Conservation (phyloP, 352 stramenopile species). For the Globisporangium cederbergense region DNA sequence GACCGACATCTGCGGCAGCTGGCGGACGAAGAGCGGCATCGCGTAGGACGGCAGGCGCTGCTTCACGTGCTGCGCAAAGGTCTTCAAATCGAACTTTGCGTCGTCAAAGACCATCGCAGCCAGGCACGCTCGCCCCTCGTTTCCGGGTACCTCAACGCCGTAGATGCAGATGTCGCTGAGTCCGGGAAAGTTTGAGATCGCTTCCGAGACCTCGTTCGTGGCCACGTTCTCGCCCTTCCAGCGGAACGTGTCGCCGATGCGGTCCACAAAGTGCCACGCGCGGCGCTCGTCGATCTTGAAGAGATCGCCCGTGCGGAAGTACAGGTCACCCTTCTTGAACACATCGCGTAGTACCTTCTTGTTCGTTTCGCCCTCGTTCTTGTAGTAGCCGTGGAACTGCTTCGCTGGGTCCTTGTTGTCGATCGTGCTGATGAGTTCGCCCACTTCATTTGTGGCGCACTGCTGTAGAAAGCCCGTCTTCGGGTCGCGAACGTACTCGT, state of each 20-base stretch:
- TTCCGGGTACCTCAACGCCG: slow-evolving; percentile 62
- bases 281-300: slow-evolving; percentile 69
- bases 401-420: slow-evolving; percentile 43
- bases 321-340: slow-evolving; percentile 81
- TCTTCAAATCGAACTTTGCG: slow-evolving; percentile 43
- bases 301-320: slow-evolving; percentile 91
- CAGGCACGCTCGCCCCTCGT: slow-evolving; percentile 80
- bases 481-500: slow-evolving; percentile 45
- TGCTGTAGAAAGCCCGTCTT: slow-evolving; percentile 44
- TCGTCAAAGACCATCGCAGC: slow-evolving; percentile 81
- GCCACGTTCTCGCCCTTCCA: slow-evolving; percentile 94
- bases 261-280: slow-evolving; percentile 89
- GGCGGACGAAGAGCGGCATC: slow-evolving; percentile 81
- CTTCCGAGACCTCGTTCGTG: slow-evolving; percentile 86
- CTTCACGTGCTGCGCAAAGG: slow-evolving; percentile 51
- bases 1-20: slow-evolving; percentile 68
- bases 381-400: slow-evolving; percentile 88
- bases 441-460: slow-evolving; percentile 54
- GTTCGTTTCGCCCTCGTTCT: slow-evolving; percentile 60
- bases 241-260: slow-evolving; percentile 91
- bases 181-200: slow-evolving; percentile 71
- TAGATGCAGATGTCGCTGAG: slow-evolving; percentile 81
- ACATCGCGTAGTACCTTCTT: slow-evolving; percentile 86
- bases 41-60: slow-evolving; percentile 62
- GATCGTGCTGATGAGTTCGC: slow-evolving; percentile 72